Evolutionary conservation across 805 yeast species (phyloP).

Genomic region (Wickerhamiella shivajii): DNA sequence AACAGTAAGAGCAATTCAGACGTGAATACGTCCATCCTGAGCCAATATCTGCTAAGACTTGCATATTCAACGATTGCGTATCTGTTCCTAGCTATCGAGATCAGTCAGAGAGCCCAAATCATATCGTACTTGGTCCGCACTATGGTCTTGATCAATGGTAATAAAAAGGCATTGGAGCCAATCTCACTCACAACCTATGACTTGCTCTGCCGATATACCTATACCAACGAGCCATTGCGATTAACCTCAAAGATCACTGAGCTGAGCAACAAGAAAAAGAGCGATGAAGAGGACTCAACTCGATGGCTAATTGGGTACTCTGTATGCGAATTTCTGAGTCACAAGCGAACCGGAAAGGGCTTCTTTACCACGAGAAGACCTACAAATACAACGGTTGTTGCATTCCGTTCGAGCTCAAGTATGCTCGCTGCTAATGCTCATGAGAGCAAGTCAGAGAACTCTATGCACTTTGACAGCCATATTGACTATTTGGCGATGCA

Average conservation of each 20-base stretch:
- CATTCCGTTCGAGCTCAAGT: constrained; percentile 9
- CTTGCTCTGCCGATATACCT: constrained; percentile 51
- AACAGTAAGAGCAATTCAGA: constrained; percentile 9
- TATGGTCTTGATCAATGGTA: constrained; percentile 32
- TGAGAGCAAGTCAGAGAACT: background rate
- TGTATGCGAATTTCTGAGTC: constrained; percentile 42
- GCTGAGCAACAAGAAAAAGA: constrained; percentile 15
- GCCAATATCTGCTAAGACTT: constrained; percentile 45
- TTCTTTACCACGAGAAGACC: constrained; percentile 43
- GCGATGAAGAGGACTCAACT: constrained; percentile 7
- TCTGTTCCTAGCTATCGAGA: constrained; percentile 55
- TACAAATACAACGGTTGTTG: constrained; percentile 34
- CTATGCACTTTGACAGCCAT: background rate
- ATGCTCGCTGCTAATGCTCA: constrained; percentile 1
- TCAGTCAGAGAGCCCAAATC: constrained; percentile 42
- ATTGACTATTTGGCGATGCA: constrained; percentile 8
- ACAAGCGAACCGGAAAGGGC: constrained; percentile 37
- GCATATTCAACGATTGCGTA: constrained; percentile 55
- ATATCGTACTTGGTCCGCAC: constrained; percentile 50
- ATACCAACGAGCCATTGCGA: constrained; percentile 43
- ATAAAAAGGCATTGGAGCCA: constrained; percentile 27
- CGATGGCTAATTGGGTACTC: constrained; percentile 52
- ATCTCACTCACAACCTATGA: constrained; percentile 53
- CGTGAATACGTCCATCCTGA: constrained; percentile 24
- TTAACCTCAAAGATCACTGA: constrained; percentile 23